Evolutionary conservation across 768 basidiomycete genomes (phyloP).

Genomic region (Suillus bovinus): DNA sequence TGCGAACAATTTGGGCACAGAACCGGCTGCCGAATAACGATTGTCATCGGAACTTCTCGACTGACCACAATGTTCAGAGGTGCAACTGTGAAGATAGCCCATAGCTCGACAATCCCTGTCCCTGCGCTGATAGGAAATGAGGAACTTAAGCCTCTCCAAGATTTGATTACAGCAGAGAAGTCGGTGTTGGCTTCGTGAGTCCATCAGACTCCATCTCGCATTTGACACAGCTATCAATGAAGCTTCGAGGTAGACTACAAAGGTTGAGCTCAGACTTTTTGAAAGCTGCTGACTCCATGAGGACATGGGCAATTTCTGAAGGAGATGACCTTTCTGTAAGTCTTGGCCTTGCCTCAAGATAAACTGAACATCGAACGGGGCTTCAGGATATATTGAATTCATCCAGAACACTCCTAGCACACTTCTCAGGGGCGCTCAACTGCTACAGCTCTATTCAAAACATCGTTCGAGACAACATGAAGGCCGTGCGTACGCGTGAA

Average conservation of each 20-base stretch:
- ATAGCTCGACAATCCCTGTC: slow-evolving; percentile 80
- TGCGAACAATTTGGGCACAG: background rate
- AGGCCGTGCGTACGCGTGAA: slow-evolving; percentile 80
- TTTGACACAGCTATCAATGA: background rate
- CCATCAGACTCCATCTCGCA: slow-evolving; percentile 35
- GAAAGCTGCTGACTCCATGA: slow-evolving; percentile 72
- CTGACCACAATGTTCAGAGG: slow-evolving; percentile 63
- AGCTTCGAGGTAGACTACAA: slow-evolving; percentile 47
- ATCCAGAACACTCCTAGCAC: slow-evolving; percentile 63
- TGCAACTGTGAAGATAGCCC: slow-evolving; percentile 82
- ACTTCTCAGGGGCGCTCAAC: slow-evolving; percentile 65
- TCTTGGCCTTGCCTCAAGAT: slow-evolving; percentile 13
- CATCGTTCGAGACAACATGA: slow-evolving; percentile 64
- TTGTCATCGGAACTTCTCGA: background rate
- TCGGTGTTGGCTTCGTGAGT: slow-evolving; percentile 71
- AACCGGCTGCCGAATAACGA: background rate
- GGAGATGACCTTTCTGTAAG: slow-evolving; percentile 81
- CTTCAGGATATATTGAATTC: slow-evolving; percentile 72
- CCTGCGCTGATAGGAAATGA: slow-evolving; percentile 58
- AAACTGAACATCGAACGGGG: background rate
- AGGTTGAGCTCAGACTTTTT: slow-evolving; percentile 63
- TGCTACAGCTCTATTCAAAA: slow-evolving; percentile 73
- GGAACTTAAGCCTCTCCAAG: slow-evolving; percentile 80
- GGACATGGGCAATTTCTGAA: slow-evolving; percentile 74
- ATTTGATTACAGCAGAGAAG: slow-evolving; percentile 90